Conservation (phyloP, 805 yeast species). For the Candida glaebosa region DNA sequence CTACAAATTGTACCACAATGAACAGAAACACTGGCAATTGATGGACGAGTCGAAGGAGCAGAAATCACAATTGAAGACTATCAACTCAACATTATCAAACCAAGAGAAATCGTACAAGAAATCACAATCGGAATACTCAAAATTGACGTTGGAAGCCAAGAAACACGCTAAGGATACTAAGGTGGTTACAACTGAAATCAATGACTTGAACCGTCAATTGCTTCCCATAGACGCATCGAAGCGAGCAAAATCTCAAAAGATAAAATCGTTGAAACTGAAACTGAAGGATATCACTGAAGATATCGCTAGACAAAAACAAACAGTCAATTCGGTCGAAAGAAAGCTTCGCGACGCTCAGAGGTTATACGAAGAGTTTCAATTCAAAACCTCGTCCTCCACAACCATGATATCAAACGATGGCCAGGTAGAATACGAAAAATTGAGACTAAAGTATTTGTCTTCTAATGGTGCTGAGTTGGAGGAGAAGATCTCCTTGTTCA, state of each 20-base stretch:
- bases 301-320: conserved; percentile 45
- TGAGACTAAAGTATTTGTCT: conserved; percentile 56
- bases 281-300: conserved; percentile 51
- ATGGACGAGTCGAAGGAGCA: conserved; percentile 30
- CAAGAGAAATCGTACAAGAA: conserved; percentile 25
- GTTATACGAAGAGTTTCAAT: conserved; percentile 29
- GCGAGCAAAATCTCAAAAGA: conserved; percentile 44
- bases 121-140: conserved; percentile 41
- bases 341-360: conserved; percentile 46
- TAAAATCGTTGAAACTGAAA: conserved; percentile 44
- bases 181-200: conserved; percentile 37
- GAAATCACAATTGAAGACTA: conserved; percentile 32
- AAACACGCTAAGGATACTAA: conserved; percentile 38
- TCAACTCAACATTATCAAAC: conserved; percentile 24
- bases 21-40: conserved; percentile 35
- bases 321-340: conserved; percentile 37
- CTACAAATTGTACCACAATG: conserved; percentile 64
- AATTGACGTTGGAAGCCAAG: conserved; percentile 39
- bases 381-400: conserved; percentile 14
- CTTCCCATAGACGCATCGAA: conserved; percentile 63
- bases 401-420: conserved; percentile 45
- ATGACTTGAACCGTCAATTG: conserved; percentile 44
- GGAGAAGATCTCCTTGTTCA: conserved; percentile 41
- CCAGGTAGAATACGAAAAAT: conserved; percentile 51
- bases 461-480: conserved; percentile 57